phyloP scores from a whole-genome alignment of 345 rosid genomes.

The Trapa bicornis region DNA sequence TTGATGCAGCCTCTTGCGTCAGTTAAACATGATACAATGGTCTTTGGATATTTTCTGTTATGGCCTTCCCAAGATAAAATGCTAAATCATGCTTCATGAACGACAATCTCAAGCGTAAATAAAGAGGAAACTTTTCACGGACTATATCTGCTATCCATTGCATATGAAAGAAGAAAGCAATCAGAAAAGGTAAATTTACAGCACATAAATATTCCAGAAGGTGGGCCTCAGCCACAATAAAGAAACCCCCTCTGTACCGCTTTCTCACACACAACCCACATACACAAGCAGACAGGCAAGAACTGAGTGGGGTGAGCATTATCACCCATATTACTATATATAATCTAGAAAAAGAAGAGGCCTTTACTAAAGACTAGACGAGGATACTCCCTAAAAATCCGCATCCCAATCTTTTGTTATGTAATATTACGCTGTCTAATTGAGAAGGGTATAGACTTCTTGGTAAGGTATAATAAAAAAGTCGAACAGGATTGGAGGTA shows the following conservation, averaged over 20 bases:
- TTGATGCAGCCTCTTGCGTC: too few relatives aligned
- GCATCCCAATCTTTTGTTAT: neutral
- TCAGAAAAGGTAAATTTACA: neutral
- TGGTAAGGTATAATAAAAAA: neutral
- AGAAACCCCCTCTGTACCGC: neutral
- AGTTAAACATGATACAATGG: too few relatives aligned
- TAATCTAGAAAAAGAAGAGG: neutral
- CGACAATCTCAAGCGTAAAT: neutral
- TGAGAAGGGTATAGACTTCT: neutral
- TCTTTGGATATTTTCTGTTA: too few relatives aligned
- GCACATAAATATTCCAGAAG: neutral
- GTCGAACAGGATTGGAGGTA: neutral
- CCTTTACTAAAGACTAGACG: neutral
- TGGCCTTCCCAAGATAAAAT: neutral
- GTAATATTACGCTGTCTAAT: neutral
- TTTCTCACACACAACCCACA: neutral
- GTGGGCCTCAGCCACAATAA: neutral
- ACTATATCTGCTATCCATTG: neutral
- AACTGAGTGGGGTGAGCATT: neutral
- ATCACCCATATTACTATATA: neutral
- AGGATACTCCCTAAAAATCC: slow-evolving; percentile 5
- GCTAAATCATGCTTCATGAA: neutral
- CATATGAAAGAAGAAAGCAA: neutral
- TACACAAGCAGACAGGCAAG: neutral
- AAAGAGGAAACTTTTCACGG: neutral